Evolutionary conservation across 2,329 filamentous ascomycete species (phyloP).

Genomic region (Peltaster fructicola): DNA sequence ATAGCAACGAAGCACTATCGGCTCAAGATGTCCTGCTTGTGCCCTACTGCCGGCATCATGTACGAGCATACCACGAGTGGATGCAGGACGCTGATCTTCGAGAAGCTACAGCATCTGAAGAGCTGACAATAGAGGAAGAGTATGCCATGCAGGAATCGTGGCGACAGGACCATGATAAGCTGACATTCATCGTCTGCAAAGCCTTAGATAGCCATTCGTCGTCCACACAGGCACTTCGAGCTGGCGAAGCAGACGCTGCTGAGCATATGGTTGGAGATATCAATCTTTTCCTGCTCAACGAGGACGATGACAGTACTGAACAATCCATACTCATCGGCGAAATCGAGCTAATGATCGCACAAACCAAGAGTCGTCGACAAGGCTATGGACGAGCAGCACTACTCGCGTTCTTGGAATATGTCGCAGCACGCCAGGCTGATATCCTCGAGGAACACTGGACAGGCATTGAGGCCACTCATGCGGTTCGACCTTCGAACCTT

Average conservation of each 20-base stretch:
- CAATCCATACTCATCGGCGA: constrained; percentile 43
- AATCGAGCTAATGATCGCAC: constrained; percentile 74
- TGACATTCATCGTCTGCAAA: constrained; percentile 73
- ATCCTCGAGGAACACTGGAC: too few species aligned
- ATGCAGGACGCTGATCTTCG: constrained; percentile 78
- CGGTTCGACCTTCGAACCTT: too few species aligned
- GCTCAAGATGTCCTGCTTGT: constrained; percentile 55
- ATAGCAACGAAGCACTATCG: constrained; percentile 14
- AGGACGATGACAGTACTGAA: constrained; percentile 27
- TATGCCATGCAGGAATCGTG: constrained; percentile 82
- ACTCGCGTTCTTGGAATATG: constrained; percentile 50
- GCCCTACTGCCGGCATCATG: constrained; percentile 68
- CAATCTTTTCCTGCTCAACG: constrained; percentile 51
- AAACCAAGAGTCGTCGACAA: constrained; percentile 34
- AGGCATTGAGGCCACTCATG: too few species aligned
- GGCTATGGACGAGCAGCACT: constrained; percentile 52
- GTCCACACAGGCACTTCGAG: not conserved
- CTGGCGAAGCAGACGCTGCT: constrained; percentile 34
- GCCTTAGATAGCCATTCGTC: not conserved
- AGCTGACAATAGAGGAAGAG: constrained; percentile 62
- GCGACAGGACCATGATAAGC: constrained; percentile 65
- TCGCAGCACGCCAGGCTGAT: constrained; percentile 32
- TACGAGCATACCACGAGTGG: constrained; percentile 71
- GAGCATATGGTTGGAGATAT: constrained; percentile 32
- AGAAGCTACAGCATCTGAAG: constrained; percentile 73